A percentile compares a stretch with the other conserved stretches of the same genome.
These are phyloP conservation scores for Didymella sp. DNA, from an alignment of 2,329 filamentous ascomycete genomes.

Conservation along the genomic window DNA sequence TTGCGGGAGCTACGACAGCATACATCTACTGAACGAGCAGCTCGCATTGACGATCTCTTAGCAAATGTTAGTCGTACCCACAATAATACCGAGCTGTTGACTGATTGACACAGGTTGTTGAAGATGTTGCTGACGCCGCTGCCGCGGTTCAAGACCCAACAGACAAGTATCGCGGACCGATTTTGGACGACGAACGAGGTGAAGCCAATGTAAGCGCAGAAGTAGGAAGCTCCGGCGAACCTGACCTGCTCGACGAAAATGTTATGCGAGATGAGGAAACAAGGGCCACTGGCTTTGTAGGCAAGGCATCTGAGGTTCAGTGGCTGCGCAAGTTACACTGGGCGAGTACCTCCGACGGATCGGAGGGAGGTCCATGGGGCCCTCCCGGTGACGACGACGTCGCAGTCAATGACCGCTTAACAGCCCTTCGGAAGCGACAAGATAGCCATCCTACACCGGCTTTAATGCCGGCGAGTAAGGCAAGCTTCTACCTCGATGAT, in stretches of 20 bases:
- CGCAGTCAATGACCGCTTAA: conserved; percentile 22
- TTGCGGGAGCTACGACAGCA: conserved; percentile 29
- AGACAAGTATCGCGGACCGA: conserved; percentile 14
- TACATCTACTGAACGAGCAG: conserved; percentile 18
- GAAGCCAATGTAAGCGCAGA: conserved; percentile 35
- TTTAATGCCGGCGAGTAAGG: conserved; percentile 26
- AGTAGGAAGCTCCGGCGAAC: conserved; percentile 34
- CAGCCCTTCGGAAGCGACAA: conserved; percentile 21
- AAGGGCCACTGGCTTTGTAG: conserved; percentile 38
- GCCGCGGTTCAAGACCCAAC: conserved; percentile 20
- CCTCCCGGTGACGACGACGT: conserved; percentile 26
- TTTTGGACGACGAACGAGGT: conserved; percentile 18
- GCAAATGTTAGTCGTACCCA: conserved; percentile 17
- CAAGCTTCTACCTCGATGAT: conserved; percentile 44
- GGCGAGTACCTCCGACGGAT: conserved; percentile 7
- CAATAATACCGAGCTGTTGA: neutral
- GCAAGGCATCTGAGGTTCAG: conserved; percentile 34
- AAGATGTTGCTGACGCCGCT: conserved; percentile 33
- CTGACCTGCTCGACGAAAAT: conserved; percentile 36
- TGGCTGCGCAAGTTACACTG: conserved; percentile 32
- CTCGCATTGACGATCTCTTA: conserved; percentile 34
- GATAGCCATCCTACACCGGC: conserved; percentile 10
- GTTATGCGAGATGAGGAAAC: conserved; percentile 28
- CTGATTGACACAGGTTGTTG: conserved; percentile 22
- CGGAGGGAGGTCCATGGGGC: conserved; percentile 23